Evolutionary conservation across 371 early-diverging fungal genomes (phyloP), one percentile per base, ranked within the genome.

Genomic region (Lichtheimia ornata): DNA sequence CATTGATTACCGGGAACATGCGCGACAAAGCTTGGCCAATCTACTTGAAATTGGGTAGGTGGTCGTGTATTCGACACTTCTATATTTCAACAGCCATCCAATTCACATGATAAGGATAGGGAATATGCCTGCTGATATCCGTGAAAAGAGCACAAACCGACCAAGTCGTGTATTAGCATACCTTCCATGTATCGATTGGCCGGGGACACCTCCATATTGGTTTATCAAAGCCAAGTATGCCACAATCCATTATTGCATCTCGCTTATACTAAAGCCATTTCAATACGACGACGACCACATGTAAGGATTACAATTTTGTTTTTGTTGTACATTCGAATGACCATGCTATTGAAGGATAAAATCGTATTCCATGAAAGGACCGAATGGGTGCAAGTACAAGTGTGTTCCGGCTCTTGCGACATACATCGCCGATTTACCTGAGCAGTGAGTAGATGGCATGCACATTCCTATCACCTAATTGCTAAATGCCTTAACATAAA

Each of bases 81-180:
- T 3, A 2, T 20, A 1, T 11, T 24, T 3, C 22, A 51, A 5
- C 51, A 25, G 22, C 13, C 14, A 51, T 22, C 28, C 28, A 28
- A 28, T 7, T 28, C 7, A 5, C 28, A 28, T 4, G 4, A 7
- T 25, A 51, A 25, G 0, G 4, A 51, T 28, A 51, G 52, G 52
- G 4, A 51, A 51, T 22, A 27, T 28, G 24, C 56, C 56, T 13
- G 13, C 5, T 7, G 44, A 41, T 5, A 56, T 56, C 11, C 41
- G 56, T 11, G 35, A 56, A 3, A 41, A 44, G 15, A 20, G 15
- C 20, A 41, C 7, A 14, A 22, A 41, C 56, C 18, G 44, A 20
- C 22, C 56, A 18, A 56, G 56, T 24, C 56, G 56, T n/a, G 43
- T 56, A 4, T 43, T 56, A 27, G 56, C 56, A 41, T 56, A 42